Evolutionary conservation across 805 yeast species (phyloP).

Genomic region (Blastobotrys robertii): DNA sequence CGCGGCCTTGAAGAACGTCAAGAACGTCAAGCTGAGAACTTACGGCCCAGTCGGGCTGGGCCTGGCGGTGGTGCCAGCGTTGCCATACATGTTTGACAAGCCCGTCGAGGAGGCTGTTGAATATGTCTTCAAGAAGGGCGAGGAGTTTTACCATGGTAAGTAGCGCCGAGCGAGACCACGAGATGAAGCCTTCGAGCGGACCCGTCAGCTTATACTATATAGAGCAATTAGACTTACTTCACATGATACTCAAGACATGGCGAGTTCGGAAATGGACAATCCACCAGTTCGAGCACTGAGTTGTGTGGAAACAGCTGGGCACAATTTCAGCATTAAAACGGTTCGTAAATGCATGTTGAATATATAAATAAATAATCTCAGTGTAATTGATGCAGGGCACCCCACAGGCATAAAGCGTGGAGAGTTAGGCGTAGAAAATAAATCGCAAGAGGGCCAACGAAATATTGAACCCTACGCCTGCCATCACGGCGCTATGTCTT

Average conservation of each 20-base stretch:
- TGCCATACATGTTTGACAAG: conserved; percentile 73
- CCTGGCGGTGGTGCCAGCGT: conserved; percentile 61
- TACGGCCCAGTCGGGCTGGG: conserved; percentile 79
- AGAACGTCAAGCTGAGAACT: conserved; percentile 38
- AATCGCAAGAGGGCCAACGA: conserved; percentile 39
- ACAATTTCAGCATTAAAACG: no score
- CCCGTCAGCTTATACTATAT: neutral
- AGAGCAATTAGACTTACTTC: no score
- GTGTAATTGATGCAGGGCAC: no score
- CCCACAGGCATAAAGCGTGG: no score
- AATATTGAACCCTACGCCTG: conserved; percentile 62
- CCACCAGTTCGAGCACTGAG: no score
- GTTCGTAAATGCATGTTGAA: no score
- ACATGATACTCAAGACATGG: no score
- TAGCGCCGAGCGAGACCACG: no score
- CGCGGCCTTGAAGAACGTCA: conserved; percentile 45
- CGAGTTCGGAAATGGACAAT: no score
- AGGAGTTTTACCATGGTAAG: conserved; percentile 1
- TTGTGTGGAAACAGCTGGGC: no score
- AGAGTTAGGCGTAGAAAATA: neutral
- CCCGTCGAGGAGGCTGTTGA: conserved; percentile 70
- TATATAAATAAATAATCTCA: no score
- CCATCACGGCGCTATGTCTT: conserved; percentile 57
- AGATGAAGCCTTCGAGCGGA: no score
- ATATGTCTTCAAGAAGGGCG: conserved; percentile 38